Evolutionary conservation across 139 green algal genomes (phyloP).

Genomic region (Eudorina sp.): DNA sequence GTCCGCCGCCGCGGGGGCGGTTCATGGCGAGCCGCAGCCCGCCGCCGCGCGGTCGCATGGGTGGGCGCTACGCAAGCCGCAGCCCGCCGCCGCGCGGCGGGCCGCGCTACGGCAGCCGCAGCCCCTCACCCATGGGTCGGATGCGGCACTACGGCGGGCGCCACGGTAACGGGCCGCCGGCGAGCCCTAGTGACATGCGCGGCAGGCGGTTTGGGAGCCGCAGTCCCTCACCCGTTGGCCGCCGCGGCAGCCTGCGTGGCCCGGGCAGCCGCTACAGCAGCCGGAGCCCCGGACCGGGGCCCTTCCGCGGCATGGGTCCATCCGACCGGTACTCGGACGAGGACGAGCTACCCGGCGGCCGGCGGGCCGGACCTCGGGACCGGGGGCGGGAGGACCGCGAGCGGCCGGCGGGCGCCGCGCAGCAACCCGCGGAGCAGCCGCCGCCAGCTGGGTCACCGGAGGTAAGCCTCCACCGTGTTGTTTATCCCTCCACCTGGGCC

Average conservation of each 20-base stretch:
- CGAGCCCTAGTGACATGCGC: background rate
- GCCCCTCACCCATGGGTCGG: background rate
- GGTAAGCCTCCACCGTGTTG: no score
- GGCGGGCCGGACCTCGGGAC: background rate
- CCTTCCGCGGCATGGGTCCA: background rate
- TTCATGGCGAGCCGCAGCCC: constrained; percentile 11
- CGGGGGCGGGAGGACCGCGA: background rate
- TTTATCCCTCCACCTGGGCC: no score
- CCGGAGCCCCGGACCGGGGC: background rate
- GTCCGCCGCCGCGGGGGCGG: background rate
- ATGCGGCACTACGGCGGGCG: background rate
- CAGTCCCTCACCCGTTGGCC: constrained; percentile 20
- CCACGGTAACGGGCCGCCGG: background rate
- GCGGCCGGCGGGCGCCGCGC: background rate
- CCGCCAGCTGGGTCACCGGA: background rate
- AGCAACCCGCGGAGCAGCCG: background rate
- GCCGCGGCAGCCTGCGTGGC: background rate
- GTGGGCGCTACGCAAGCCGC: background rate
- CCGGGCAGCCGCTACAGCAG: constrained; percentile 22
- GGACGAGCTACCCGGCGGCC: background rate
- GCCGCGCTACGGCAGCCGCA: constrained; percentile 9
- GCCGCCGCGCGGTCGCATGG: background rate
- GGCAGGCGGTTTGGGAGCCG: constrained; percentile 7
- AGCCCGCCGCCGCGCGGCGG: constrained; percentile 29
- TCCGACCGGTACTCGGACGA: constrained; percentile 3